These are phyloP conservation scores for Suillus decipiens DNA, from an alignment of 768 basidiomycete species.

Conservation along the genomic window DNA sequence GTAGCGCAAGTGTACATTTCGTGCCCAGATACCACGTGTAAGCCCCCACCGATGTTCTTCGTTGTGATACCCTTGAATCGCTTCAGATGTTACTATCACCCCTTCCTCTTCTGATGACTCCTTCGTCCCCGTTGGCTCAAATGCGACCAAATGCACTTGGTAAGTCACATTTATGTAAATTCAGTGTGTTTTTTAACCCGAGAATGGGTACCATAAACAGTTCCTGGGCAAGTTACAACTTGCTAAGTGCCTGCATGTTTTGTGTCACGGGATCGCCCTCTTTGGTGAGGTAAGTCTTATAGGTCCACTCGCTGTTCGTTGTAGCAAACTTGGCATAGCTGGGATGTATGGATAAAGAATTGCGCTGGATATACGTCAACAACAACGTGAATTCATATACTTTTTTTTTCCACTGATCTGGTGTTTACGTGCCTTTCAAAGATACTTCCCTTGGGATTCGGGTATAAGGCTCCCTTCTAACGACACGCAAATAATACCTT, in stretches of 20 bases:
- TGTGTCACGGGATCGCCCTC: conserved; percentile 15
- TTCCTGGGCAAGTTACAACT: conserved; percentile 33
- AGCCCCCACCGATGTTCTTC: conserved; percentile 5
- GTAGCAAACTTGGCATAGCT: conserved; percentile 19
- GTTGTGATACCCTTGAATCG: not conserved
- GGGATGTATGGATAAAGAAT: conserved; percentile 20
- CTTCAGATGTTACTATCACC: not conserved
- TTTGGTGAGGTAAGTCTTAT: conserved; percentile 19
- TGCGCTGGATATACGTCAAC: conserved; percentile 21
- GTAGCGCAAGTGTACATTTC: conserved; percentile 21
- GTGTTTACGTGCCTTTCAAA: conserved; percentile 9
- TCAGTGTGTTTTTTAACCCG: not conserved
- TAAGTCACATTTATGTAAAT: conserved; percentile 5
- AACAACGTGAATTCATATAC: conserved; percentile 19
- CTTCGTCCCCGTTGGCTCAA: conserved; percentile 22
- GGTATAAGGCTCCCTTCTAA: conserved; percentile 11
- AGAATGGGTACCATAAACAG: conserved; percentile 12
- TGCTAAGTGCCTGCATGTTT: conserved; percentile 29
- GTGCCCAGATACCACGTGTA: conserved; percentile 19
- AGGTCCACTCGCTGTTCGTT: not conserved
- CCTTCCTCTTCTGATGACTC: not conserved
- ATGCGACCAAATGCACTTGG: conserved; percentile 26
- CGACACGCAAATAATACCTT: conserved; percentile 27
- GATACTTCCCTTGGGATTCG: conserved; percentile 25
- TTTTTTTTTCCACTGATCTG: not conserved